Base-by-base conservation (phyloP, 108 stramenopile genomes). In the Parietichytrium sp. region DNA sequence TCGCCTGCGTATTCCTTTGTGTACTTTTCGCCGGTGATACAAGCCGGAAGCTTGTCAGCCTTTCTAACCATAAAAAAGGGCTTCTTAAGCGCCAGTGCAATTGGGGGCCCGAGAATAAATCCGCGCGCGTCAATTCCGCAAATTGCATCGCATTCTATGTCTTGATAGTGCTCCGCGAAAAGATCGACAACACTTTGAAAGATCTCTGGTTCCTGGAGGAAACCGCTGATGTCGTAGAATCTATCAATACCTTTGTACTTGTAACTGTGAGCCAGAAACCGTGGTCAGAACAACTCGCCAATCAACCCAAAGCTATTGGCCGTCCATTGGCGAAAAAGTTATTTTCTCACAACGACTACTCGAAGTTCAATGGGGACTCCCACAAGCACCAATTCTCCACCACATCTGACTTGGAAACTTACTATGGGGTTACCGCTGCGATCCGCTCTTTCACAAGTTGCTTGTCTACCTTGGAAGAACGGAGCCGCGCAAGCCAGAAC, bases 51-150 rank as follows among this genome's bases (percentile, higher is more conserved):
- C 90, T 98, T 98, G 6, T 96, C 96, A 86, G 92, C 85, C 86
- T 98, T 98, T 31, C 98, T 88, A 84, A 97, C 94, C 98, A 98
- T 98, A 83, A 97, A 91, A 88, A 97, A 98, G 7, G 96, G 96
- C 55, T 94, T 96, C 30, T 93, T 90, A 78, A 98, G 82, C n/a
- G 93, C 95, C 47, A 98, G 87, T 7, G 96, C 98, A 55, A 98
- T 89, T 38, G 98, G 98, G 23, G 98, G 96, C 8, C 98, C 98
- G 29, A 97, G 92, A 27, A 97, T 86, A 84, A 98, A 98, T 6
- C 97, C 96, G 7, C 96, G 92, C 2, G 97, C 97, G 81, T 98
- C 95, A 81, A 96, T 80, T 48, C 96, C 96, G 4, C 93, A 95
- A 54, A 98, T 87, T 48, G 85, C 79, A 83, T 96, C 95, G 61